Evolutionary conservation across 495 filamentous ascomycete genomes (phyloP).

Genomic region (Pyrenopolyporus hunteri): DNA sequence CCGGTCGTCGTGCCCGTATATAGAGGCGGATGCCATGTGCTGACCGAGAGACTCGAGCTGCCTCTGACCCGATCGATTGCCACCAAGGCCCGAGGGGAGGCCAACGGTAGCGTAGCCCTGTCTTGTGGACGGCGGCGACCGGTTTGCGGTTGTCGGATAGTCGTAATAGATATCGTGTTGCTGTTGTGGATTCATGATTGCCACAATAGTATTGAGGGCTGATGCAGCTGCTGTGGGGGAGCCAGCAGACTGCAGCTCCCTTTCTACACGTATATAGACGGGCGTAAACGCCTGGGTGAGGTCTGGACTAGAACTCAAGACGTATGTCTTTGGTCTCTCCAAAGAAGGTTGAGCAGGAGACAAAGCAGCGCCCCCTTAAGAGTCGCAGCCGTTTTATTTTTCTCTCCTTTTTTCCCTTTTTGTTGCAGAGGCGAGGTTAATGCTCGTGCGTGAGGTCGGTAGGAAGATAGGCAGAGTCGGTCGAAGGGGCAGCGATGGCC

Average conservation of each 20-base stretch:
- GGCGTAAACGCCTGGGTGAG: constrained; percentile 23
- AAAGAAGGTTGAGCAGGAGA: constrained; percentile 7
- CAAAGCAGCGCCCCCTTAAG: constrained; percentile 26
- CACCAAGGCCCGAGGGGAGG: constrained; percentile 63
- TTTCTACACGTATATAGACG: constrained; percentile 38
- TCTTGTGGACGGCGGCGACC: constrained; percentile 51
- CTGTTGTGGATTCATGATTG: constrained; percentile 65
- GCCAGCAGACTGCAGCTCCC: constrained; percentile 44
- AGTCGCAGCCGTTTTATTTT: constrained; percentile 13
- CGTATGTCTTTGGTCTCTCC: constrained; percentile 1
- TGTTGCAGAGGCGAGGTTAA: constrained; percentile 2
- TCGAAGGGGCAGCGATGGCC: constrained; percentile 27
- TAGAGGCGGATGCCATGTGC: constrained; percentile 50
- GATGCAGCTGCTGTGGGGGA: constrained; percentile 43
- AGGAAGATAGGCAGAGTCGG: constrained; percentile 19
- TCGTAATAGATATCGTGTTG: constrained; percentile 53
- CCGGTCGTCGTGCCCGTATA: constrained; percentile 59
- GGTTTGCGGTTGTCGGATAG: constrained; percentile 43
- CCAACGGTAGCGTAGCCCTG: constrained; percentile 57
- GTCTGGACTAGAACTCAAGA: constrained; percentile 5
- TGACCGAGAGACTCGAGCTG: constrained; percentile 50
- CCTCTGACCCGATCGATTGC: constrained; percentile 67
- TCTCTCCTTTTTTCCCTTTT: too few relatives aligned
- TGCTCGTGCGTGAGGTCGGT: constrained; percentile 16
- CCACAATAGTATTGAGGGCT: constrained; percentile 33